Evolutionary conservation across 148 eudicot genomes (phyloP), one percentile per base, ranked within the genome.

Genomic region (Persicaria maculosa): DNA sequence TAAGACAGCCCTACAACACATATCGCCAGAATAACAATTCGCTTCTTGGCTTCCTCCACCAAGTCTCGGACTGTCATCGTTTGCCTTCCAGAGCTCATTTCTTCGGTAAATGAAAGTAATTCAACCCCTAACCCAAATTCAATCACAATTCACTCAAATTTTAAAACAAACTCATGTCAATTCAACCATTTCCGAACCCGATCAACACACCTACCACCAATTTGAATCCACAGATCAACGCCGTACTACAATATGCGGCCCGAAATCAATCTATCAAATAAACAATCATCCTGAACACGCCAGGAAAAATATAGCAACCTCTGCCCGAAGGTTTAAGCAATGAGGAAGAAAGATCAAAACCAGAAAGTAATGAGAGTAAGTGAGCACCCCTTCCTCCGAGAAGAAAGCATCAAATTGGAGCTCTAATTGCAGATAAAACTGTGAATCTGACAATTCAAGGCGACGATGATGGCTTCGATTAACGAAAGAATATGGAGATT

Each of bases 31-130:
- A 93, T 71, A 16, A 91, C 92, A 72, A 88, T 68, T 48, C 98
- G 85, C 85, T 85, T 93, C 88, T 93, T 91, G 1, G 92, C 97
- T 81, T 93, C 98, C 65, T 93, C 98, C 3, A 80, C 81, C 9
- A 93, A 86, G 83, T 91, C 97, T 50, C 84, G 80, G 72, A 77
- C 83, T 70, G 88, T 79, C 77, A 84, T 89, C 77, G 80, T 47
- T 62, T 81, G 83, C 86, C 82, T 80, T 52, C 84, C 85, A 25
- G 85, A 62, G 81, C 87, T 88, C 91, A 87, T 88, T 80, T 76
- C 40, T 68, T 69, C 50, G 48, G 50, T 10, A 47, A 8, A 45
- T 9, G 15, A 19, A 47, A 45, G 72, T 8, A 45, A 44, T 44
- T 69, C 52, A 44, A n/a, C 48, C 72, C 72, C 12, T 44, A 22